A percentile compares a stretch with the other conserved stretches of the same genome.
Conservation (phyloP, 805 yeast genomes). For the Candida nemodendra region DNA sequence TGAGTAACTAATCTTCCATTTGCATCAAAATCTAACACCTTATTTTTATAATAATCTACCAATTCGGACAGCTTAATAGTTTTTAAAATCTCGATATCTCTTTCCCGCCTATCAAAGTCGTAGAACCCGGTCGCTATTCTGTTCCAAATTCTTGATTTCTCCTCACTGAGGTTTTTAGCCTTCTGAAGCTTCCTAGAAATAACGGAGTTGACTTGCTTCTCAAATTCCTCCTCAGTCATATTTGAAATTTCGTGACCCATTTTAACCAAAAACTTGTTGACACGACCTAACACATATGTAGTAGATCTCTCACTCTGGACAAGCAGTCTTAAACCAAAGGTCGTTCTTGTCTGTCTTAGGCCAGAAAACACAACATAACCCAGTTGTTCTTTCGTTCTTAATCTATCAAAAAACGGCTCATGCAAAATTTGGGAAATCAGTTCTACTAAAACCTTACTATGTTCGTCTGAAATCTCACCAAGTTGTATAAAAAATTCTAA, state of each 20-base stretch:
- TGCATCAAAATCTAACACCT: conserved; percentile 31
- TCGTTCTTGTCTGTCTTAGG: conserved; percentile 62
- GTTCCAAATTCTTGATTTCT: conserved; percentile 61
- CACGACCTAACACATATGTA: conserved; percentile 71
- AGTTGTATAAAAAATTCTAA: conserved; percentile 75
- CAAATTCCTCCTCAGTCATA: conserved; percentile 64
- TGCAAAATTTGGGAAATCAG: conserved; percentile 68
- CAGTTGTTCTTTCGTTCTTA: conserved; percentile 91
- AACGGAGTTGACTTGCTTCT: conserved; percentile 67
- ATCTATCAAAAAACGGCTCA: conserved; percentile 87
- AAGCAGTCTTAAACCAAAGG: conserved; percentile 68
- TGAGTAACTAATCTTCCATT: conserved; percentile 55
- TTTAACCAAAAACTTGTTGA: conserved; percentile 58
- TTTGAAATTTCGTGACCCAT: conserved; percentile 43
- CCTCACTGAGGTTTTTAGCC: conserved; percentile 77
- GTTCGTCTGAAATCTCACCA: conserved; percentile 47
- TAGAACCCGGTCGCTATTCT: conserved; percentile 74
- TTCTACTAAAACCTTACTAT: conserved; percentile 51
- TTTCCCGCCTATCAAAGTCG: conserved; percentile 61
- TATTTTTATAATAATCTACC: conserved; percentile 48
- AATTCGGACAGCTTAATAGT: conserved; percentile 57
- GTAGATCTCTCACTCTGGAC: conserved; percentile 83
- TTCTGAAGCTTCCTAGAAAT: conserved; percentile 65
- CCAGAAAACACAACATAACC: conserved; percentile 94
- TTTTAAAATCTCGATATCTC: conserved; percentile 57